These are phyloP conservation scores for Populus euphratica DNA, from an alignment of 345 rosid genomes.

Conservation along the genomic window DNA sequence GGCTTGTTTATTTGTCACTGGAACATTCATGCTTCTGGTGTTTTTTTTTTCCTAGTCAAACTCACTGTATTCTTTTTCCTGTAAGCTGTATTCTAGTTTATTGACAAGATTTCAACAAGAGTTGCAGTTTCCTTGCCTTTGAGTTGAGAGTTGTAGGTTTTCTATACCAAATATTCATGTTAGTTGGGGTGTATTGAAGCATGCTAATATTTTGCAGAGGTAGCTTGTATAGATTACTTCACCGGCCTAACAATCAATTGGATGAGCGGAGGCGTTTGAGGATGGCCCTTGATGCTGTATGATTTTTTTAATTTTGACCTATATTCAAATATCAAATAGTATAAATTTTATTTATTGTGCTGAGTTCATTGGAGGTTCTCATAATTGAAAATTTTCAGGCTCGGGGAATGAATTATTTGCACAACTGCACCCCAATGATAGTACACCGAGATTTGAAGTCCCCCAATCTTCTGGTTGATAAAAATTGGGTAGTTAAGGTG, in stretches of 20 bases:
- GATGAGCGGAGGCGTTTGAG: conserved; percentile 88
- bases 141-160: background rate
- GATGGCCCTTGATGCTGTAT: conserved; percentile 96
- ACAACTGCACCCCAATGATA: conserved; percentile 76
- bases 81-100: background rate
- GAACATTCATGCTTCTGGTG: background rate
- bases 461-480: conserved; percentile 90
- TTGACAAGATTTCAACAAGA: background rate
- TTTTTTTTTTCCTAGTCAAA: background rate
- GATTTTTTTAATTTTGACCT: conserved; percentile 21
- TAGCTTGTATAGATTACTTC: conserved; percentile 86
- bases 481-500: conserved; percentile 96
- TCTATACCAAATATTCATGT: conserved; percentile 2
- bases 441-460: conserved; percentile 95
- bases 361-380: conserved; percentile 15
- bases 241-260: conserved; percentile 86
- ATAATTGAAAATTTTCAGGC: conserved; percentile 50
- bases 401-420: conserved; percentile 96
- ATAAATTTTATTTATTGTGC: conserved; percentile 5
- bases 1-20: background rate
- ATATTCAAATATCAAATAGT: background rate
- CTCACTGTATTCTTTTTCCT: background rate
- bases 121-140: background rate
- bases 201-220: conserved; percentile 61
- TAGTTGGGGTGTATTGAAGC: conserved; percentile 1